phyloP scores from a whole-genome alignment of 2,329 filamentous ascomycete species.

The Neocatenulostroma microsporum region DNA sequence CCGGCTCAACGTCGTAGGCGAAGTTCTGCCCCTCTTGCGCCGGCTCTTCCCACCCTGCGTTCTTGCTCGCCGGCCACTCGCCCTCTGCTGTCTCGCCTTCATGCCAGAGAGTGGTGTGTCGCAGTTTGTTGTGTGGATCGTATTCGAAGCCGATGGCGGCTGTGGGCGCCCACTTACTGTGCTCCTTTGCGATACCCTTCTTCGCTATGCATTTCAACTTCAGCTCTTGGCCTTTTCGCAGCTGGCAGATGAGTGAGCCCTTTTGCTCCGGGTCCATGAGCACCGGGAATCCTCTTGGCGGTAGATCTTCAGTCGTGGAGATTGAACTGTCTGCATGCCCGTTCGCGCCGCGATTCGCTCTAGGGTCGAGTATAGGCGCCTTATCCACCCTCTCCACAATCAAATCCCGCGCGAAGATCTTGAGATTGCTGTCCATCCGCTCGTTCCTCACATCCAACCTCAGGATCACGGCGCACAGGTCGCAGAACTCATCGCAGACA shows the following conservation, averaged over 20 bases:
- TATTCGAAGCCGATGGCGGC: constrained; percentile 95
- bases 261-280: constrained; percentile 74
- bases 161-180: constrained; percentile 94
- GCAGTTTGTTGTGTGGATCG: constrained; percentile 92
- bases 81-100: constrained; percentile 59
- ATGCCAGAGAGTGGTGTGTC: constrained; percentile 90
- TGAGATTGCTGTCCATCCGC: constrained; percentile 79
- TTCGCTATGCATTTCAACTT: constrained; percentile 88
- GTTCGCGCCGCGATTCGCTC: neutral
- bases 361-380: constrained; percentile 56
- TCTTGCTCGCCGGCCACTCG: constrained; percentile 37
- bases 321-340: constrained; percentile 63
- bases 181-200: constrained; percentile 98
- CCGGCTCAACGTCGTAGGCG: constrained; percentile 79
- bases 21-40: constrained; percentile 77
- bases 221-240: constrained; percentile 82
- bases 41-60: constrained; percentile 71
- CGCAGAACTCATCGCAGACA: constrained; percentile 92
- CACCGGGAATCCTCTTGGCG: constrained; percentile 59
- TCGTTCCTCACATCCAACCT: constrained; percentile 64
- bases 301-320: constrained; percentile 33
- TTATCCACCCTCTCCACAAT: constrained; percentile 52
- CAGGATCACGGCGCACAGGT: constrained; percentile 79
- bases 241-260: constrained; percentile 80
- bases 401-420: constrained; percentile 85